Evolutionary conservation across 352 stramenopile species (phyloP), one percentile per base, ranked within the genome.

Genomic region (Phytophthora idaei): DNA sequence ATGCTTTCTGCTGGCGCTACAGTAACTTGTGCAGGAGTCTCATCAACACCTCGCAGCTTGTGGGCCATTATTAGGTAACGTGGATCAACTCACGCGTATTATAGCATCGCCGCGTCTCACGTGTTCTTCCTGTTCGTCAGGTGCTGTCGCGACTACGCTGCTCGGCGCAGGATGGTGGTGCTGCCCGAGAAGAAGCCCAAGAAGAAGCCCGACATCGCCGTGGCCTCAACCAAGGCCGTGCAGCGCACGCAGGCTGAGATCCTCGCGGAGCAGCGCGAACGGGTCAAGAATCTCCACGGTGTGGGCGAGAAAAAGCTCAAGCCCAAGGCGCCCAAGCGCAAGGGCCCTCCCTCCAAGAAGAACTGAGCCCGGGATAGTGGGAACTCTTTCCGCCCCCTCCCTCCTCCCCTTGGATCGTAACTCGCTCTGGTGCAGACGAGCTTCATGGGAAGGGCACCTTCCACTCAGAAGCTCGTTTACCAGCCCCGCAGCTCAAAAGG

Each of bases 181-280:
- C 57, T 92, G 39, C 82, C 84, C 7, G 75, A 87, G 48, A 89
- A 83, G 59, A 85, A 83, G 36, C 57, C 71, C 29, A 94, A 92
- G 77, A 94, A 93, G 74, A 78, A 80, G 39, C 81, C 85, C 1
- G 82, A 94, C 60, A 92, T 94, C 45, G 85, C 85, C 1, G 59
- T 84, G 31, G 69, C 81, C 39, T 81, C 89, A 41, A 76, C 76
- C 44, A 93, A 90, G 50, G 62, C 54, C 14, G 69, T 74, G 36
- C 78, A 85, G 50, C 78, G 83, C 17, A 93, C 85, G n/a, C 85
- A 95, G 63, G 85, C 85, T 12, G 69, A 93, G 68, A 95, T 93
- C 62, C 76, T 93, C 15, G 80, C 81, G 2, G 83, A 89, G 31
- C 85, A 93, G 63, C 87, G 87, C 47, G 84, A 82, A 48, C 78